Evolutionary conservation across 192 early-diverging fungal genomes (phyloP), one percentile per base, ranked within the genome.

Genomic region (Entomortierella chlamydospora): DNA sequence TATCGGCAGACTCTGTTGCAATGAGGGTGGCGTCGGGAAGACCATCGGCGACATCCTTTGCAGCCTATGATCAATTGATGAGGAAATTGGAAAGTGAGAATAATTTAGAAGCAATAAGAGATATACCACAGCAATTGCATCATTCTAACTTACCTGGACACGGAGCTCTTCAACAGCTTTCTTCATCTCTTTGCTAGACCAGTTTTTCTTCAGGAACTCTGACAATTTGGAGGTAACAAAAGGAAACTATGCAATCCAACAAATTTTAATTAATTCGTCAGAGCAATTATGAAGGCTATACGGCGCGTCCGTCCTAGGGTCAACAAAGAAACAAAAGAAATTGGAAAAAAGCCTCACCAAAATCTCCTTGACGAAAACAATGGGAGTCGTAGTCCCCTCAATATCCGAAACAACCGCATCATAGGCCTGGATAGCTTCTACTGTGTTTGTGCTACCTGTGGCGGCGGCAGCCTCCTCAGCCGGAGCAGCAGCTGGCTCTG

Each of bases 381-480:
- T 97, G 20, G 97, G 95, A 1, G 96, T 97, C 8, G 95, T 98
- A 1, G 98, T 99, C 20, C 98, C 96, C 81, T 98, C 96, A 69
- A 97, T 93, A 72, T 97, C 96, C n/a, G 95, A 83, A 54, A 97
- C 64, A 31, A 93, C 87, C 25, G 71, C 83, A 50, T 83, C 76
- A 64, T 90, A 93, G 0, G 86, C 81, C 6, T 42, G 61, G 45
- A 70, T 29, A 23, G 57, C 26, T n/a, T 23, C 23, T 10, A 20
- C 41, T 23, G 11, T 12, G n/a, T 50, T 41, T 3, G 10, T 15
- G 2, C 9, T n/a, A 12, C 33, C 61, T 37, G 64, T 56, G 17
- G 69, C 53, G 10, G 57, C 57, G 0, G 39, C 54, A n/a, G 74
- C 47, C 28, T 78, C 74, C 56, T 78, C 61, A 13, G 10, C 30